Evolutionary conservation across 2,329 filamentous ascomycete species (phyloP).

Genomic region (Neonectria coccinea): DNA sequence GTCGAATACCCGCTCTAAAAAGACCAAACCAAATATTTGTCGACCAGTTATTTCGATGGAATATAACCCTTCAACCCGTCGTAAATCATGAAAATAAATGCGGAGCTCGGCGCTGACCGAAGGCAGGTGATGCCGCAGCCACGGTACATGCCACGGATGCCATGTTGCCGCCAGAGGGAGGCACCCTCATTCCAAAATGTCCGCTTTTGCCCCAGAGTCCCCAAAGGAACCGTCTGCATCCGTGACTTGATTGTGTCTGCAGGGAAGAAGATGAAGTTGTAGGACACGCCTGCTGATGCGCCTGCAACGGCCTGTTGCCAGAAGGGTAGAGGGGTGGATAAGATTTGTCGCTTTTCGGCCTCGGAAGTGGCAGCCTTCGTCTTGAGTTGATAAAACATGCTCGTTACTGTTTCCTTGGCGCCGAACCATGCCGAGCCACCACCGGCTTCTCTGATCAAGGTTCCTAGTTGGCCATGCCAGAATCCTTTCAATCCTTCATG

Average conservation of each 20-base stretch:
- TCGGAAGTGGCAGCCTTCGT: slow-evolving; percentile 55
- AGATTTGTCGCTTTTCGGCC: slow-evolving; percentile 55
- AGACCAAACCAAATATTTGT: neutral
- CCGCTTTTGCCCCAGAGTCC: slow-evolving; percentile 64
- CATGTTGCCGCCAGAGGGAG: slow-evolving; percentile 84
- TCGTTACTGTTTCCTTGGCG: slow-evolving; percentile 82
- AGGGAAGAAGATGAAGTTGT: slow-evolving; percentile 98
- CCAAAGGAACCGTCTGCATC: slow-evolving; percentile 89
- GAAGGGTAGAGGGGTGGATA: slow-evolving; percentile 72
- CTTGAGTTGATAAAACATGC: slow-evolving; percentile 73
- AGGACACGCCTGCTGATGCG: slow-evolving; percentile 88
- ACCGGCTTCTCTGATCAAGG: slow-evolving; percentile 91
- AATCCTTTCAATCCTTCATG: slow-evolving; percentile 88
- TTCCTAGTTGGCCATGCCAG: slow-evolving; percentile 95
- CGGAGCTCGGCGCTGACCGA: slow-evolving; percentile 92
- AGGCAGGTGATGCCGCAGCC: slow-evolving; percentile 94
- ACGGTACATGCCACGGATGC: slow-evolving; percentile 86
- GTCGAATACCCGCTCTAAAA: slow-evolving; percentile 8
- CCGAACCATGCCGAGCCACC: slow-evolving; percentile 97
- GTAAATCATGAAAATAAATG: slow-evolving; percentile 96
- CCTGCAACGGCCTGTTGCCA: slow-evolving; percentile 91
- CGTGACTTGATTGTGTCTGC: slow-evolving; percentile 97
- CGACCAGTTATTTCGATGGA: slow-evolving; percentile 54
- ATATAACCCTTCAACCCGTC: slow-evolving; percentile 83
- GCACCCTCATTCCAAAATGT: slow-evolving; percentile 80